phyloP scores from a whole-genome alignment of 495 filamentous ascomycete species.

The Hypomontagnella monticulosa region DNA sequence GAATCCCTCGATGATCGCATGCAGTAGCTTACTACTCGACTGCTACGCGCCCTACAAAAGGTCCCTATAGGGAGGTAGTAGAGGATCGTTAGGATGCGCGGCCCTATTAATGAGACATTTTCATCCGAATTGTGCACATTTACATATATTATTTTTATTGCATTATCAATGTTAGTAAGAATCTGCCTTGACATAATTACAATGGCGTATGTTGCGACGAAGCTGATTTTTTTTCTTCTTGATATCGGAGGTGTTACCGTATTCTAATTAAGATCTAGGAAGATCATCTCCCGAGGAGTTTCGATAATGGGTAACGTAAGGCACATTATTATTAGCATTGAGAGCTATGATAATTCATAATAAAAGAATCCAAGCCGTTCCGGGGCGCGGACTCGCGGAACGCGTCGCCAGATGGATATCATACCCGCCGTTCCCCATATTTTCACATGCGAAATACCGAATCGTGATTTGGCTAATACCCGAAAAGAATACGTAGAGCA shows the following conservation, averaged over 20 bases:
- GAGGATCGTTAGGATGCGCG: constrained; percentile 24
- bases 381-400: constrained; percentile 30
- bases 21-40: constrained; percentile 29
- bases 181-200: constrained; percentile 21
- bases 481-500: constrained; percentile 4
- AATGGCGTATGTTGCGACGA: neutral
- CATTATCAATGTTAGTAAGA: constrained; percentile 1
- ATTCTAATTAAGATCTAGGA: constrained; percentile 5
- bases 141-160: neutral
- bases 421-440: constrained; percentile 36
- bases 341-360: constrained; percentile 26
- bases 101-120: constrained; percentile 10
- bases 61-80: constrained; percentile 5
- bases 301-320: constrained; percentile 9
- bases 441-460: constrained; percentile 36
- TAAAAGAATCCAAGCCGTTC: constrained; percentile 19
- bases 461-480: constrained; percentile 18
- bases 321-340: constrained; percentile 30
- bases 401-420: constrained; percentile 17
- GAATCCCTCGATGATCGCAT: constrained; percentile 20
- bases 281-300: constrained; percentile 8
- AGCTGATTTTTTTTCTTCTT: neutral
- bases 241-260: constrained; percentile 24
- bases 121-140: constrained; percentile 13
- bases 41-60: constrained; percentile 21